Base-by-base conservation (phyloP, 2,329 filamentous ascomycete genomes). In the Apiospora sp. region DNA sequence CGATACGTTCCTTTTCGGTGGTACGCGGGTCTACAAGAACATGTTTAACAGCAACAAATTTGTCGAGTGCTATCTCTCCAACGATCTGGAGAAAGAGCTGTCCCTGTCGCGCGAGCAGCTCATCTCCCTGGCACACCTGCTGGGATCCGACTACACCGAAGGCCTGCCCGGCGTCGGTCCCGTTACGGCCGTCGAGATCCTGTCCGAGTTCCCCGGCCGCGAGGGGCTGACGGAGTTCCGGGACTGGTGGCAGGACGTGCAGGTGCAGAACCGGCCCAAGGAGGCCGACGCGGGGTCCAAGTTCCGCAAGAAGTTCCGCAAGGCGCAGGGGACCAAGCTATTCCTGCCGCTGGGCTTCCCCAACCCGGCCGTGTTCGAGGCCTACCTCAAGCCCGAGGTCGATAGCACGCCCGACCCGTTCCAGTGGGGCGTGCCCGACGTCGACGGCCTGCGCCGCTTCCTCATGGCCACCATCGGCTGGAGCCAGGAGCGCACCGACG, bases 31-130 rank as follows among this genome's bases (percentile, higher is more conserved):
- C 30, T 99, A 99, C 87, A 99, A 99, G 83, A 99, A 99, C 85
- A 97, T 99, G 95, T 99, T 99, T 87, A 99, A 98, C 83, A 92
- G 94, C 78, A 96, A 96, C 82, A 99, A 99, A 81, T 97, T 94
- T 78, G 96, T 99, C 58, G 96, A 99, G 84, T 98, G 96, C 83
- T 99, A 98, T 80, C 88, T 99, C 13, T 85, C 91, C 2, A 87
- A 86, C 0, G 96, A 99, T 79, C 86, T 99, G 0, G 94, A 97
- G 78, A 93, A 93, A 77, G 97, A 99, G 78, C 92, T 98, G 74
- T 94, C 93, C 0, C 89, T 99, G 0, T 92, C 94, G 3, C 91
- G 96, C n/a, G 88, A 92, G 71, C 94, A 96, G 79, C 90, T 99
- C 70, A 98, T 99, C 74, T 89, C 93, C 24, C 90, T 98, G 73